Conservation (phyloP, 2,329 filamentous ascomycete genomes). For the Paracoccidioides lutzii region DNA sequence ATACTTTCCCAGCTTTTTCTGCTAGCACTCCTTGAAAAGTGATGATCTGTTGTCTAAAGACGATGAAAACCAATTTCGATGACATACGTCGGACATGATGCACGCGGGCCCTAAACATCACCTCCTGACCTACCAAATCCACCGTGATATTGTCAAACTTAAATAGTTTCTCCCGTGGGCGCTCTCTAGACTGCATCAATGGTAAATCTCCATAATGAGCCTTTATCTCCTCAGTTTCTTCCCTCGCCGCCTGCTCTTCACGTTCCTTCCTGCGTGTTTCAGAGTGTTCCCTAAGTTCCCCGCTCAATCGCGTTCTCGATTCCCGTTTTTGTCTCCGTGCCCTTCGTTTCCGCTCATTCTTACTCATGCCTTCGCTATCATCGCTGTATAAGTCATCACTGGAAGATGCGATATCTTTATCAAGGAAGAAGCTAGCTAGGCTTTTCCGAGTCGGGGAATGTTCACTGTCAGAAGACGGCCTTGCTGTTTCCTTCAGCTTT, state of each 20-base stretch:
- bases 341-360: slow-evolving; percentile 34
- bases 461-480: slow-evolving; percentile 13
- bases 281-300: slow-evolving; percentile 23
- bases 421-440: slow-evolving; percentile 28
- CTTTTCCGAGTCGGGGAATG: slow-evolving; percentile 28
- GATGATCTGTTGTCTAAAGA: slow-evolving; percentile 70
- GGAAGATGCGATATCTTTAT: slow-evolving; percentile 29
- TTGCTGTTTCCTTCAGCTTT: slow-evolving; percentile 23
- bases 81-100: slow-evolving; percentile 74
- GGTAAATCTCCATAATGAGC: slow-evolving; percentile 46
- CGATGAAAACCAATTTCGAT: slow-evolving; percentile 67
- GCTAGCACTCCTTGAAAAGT: slow-evolving; percentile 76
- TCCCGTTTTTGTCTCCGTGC: slow-evolving; percentile 27
- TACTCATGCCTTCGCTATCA: slow-evolving; percentile 25
- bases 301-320: slow-evolving; percentile 24
- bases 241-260: slow-evolving; percentile 36
- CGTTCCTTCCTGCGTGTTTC: slow-evolving; percentile 28
- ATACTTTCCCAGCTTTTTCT: slow-evolving; percentile 46
- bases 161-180: slow-evolving; percentile 35
- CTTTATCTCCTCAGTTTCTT: slow-evolving; percentile 47
- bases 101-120: slow-evolving; percentile 58
- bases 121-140: slow-evolving; percentile 43
- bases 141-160: slow-evolving; percentile 40
- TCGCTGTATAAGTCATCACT: slow-evolving; percentile 30
- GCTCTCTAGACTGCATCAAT: slow-evolving; percentile 45